A percentile compares a stretch with the other conserved stretches of the same genome.
Conservation (phyloP, 2,329 filamentous ascomycete genomes). For the Diaporthe sp. region DNA sequence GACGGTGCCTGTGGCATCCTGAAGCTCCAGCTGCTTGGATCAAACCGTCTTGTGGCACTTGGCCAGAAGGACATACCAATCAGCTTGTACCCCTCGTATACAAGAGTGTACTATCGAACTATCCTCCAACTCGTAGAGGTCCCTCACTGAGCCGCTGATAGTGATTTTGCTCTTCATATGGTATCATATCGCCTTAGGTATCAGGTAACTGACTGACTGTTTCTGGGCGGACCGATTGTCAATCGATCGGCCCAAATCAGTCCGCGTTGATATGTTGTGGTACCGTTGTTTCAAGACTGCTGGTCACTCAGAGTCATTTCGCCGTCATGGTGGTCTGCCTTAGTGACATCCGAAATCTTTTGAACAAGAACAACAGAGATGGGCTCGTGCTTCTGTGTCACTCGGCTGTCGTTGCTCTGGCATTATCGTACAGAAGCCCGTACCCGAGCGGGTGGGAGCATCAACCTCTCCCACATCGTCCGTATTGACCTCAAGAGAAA, state of each 20-base stretch:
- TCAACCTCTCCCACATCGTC: too few relatives aligned
- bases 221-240: too few relatives aligned
- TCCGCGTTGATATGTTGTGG: not conserved
- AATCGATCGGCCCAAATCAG: not conserved
- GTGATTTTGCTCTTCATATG: too few relatives aligned
- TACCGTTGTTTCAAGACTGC: not conserved
- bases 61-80: not conserved
- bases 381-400: not conserved
- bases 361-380: not conserved
- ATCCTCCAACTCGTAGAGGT: not conserved
- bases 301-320: not conserved
- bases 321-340: not conserved
- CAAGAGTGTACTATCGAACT: not conserved
- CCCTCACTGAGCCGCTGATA: too few relatives aligned
- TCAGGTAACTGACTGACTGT: not conserved
- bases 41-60: not conserved
- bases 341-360: not conserved
- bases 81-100: not conserved
- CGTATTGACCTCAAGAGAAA: not conserved
- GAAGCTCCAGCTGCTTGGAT: constrained; percentile 9
- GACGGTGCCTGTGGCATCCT: not conserved
- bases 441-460: not conserved
- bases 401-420: not conserved
- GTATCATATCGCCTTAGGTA: not conserved
- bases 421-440: not conserved